Evolutionary conservation across 2,329 filamentous ascomycete species (phyloP), one percentile per base, ranked within the genome.

Genomic region (Clarireedia sp.): DNA sequence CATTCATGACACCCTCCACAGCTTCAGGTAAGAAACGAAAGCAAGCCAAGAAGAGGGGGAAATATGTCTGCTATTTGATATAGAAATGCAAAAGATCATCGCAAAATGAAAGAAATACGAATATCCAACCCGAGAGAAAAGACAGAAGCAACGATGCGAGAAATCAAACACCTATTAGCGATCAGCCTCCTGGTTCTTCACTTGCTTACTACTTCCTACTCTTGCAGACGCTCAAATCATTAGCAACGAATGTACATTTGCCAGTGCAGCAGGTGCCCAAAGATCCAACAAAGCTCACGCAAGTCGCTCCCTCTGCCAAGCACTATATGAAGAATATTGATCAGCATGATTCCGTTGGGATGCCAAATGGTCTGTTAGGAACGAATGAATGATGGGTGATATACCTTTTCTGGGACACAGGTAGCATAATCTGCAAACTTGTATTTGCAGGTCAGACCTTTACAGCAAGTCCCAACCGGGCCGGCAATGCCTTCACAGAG

Each of bases 371-470:
- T 4, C 29, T 33, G 29, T 41, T 41, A 5, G 38, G 6, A 17
- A 41, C 3, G 3, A 19, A 33, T 16, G 14, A n/a, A 24, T 17
- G 8, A 33, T 16, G 14, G 17, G 17, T 17, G 8, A 37, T 44
- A 40, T 10, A 48, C 51, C 51, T 48, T 41, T n/a, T 53, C 37
- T 23, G 16, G 43, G 38, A 53, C 19, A 45, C 51, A 54, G n/a
- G 37, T 44, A 12, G 51, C 51, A 48, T 54, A n/a, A 2, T 54
- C 51, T 48, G 51, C 43, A 3, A 48, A 36, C n/a, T 12, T 23
- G 3, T 54, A 48, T 17, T 38, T 36, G 24, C 44, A 54, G 2
- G 16, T 14, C 7, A 48, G 23, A 3, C 51, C 51, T 12, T 48
- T 12, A 29, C 51, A 54, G 10, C 44, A 54, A 12, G 23, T 48